Percentiles rank a stretch among this genome's conserved stretches.
Evolutionary conservation across 371 early-diverging fungal species (phyloP).

Genomic region (Mortierella sp.): DNA sequence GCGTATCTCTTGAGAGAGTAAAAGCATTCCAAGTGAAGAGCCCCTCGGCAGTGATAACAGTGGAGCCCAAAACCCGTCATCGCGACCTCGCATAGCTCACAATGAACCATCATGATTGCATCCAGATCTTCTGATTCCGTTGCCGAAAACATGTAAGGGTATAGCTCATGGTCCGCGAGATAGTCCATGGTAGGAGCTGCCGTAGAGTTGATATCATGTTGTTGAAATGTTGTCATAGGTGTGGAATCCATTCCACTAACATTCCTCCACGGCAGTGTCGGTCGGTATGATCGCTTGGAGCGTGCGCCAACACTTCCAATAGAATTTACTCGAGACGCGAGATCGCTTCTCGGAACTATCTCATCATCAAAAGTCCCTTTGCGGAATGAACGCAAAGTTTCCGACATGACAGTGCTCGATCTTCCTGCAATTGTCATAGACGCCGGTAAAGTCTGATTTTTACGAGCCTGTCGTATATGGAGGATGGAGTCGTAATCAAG

Average conservation of each 20-base stretch:
- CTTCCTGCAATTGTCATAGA: not conserved
- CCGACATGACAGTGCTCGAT: slow-evolving; percentile 15
- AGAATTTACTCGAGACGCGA: slow-evolving; percentile 7
- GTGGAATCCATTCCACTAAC: slow-evolving; percentile 8
- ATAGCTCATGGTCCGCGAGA: slow-evolving; percentile 50
- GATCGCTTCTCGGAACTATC: slow-evolving; percentile 20
- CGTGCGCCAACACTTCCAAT: slow-evolving; percentile 13
- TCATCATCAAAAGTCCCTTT: slow-evolving; percentile 52
- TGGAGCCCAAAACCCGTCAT: slow-evolving; percentile 65
- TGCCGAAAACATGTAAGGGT: slow-evolving; percentile 44
- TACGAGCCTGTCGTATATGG: slow-evolving; percentile 23
- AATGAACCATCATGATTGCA: slow-evolving; percentile 19
- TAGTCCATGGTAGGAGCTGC: slow-evolving; percentile 18
- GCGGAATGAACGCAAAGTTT: slow-evolving; percentile 22
- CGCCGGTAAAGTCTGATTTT: slow-evolving; percentile 1
- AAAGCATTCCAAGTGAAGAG: slow-evolving; percentile 51
- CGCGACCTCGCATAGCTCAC: slow-evolving; percentile 65
- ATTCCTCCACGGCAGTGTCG: slow-evolving; percentile 18
- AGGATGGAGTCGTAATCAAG: slow-evolving; percentile 48
- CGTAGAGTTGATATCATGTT: not conserved
- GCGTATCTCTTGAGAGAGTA: slow-evolving; percentile 36
- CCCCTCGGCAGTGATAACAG: slow-evolving; percentile 66
- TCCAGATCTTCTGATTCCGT: slow-evolving; percentile 16
- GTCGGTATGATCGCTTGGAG: slow-evolving; percentile 21
- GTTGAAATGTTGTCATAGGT: slow-evolving; percentile 5